Conservation (phyloP, 2,329 filamentous ascomycete genomes). For the Cladosporium halotolerans region DNA sequence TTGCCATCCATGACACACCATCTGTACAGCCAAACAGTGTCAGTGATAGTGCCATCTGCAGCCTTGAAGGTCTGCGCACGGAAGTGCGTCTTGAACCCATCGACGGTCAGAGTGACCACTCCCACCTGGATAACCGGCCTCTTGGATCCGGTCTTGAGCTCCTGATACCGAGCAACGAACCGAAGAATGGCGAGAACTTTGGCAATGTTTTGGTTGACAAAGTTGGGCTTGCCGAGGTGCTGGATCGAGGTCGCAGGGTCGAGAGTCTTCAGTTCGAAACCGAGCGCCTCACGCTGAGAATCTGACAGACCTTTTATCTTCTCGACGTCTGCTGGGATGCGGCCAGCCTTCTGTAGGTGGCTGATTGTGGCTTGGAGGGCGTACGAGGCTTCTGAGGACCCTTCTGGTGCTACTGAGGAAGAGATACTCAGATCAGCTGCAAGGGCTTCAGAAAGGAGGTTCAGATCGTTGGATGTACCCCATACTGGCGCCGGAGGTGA, state of each 20-base stretch:
- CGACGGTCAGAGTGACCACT: not conserved
- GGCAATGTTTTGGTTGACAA: conserved; percentile 7
- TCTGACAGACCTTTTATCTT: not conserved
- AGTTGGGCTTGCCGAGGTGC: not conserved
- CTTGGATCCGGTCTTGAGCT: not conserved
- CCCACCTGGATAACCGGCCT: conserved; percentile 10
- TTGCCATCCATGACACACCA: not conserved
- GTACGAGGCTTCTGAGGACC: not conserved
- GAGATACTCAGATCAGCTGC: not conserved
- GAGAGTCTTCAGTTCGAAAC: not conserved
- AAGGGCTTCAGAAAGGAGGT: not conserved
- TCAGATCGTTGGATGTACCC: not conserved
- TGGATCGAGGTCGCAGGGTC: not conserved
- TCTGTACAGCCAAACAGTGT: conserved; percentile 15
- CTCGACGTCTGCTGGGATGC: not conserved
- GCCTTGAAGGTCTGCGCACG: not conserved
- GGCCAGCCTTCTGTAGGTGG: not conserved
- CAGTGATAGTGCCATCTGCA: conserved; percentile 2
- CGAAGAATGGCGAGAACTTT: not conserved
- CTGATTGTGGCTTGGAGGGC: not conserved
- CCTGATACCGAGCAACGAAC: not conserved
- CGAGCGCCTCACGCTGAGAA: not conserved
- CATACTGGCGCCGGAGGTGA: not conserved
- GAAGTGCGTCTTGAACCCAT: not conserved
- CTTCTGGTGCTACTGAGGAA: not conserved